Evolutionary conservation across 768 basidiomycete species (phyloP).

Genomic region (Boletus pseudo-olivaceus): DNA sequence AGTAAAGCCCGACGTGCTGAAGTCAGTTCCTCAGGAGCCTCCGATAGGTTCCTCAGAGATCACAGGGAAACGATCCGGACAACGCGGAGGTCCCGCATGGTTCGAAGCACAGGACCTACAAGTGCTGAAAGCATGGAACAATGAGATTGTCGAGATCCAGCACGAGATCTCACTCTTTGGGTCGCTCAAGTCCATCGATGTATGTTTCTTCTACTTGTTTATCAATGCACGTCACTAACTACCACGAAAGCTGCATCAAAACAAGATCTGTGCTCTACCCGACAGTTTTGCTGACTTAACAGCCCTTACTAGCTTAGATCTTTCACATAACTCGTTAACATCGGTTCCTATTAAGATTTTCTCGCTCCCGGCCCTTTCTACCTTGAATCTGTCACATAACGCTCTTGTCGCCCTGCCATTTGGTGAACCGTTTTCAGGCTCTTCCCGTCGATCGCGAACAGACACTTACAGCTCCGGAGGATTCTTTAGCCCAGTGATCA

Average conservation of each 20-base stretch:
- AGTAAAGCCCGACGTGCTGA: constrained; percentile 65
- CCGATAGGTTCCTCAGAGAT: constrained; percentile 38
- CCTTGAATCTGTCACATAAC: constrained; percentile 73
- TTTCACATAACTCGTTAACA: constrained; percentile 69
- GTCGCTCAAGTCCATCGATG: constrained; percentile 75
- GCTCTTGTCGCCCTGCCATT: constrained; percentile 58
- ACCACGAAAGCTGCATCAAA: constrained; percentile 62
- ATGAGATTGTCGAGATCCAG: constrained; percentile 75
- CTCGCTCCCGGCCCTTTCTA: constrained; percentile 62
- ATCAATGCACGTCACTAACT: neutral
- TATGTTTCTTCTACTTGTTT: constrained; percentile 35
- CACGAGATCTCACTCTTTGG: constrained; percentile 83
- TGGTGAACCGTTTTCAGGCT: constrained; percentile 48
- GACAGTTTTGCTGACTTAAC: constrained; percentile 65
- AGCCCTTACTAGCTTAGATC: constrained; percentile 61
- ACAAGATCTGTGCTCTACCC: constrained; percentile 61
- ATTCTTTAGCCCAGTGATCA: constrained; percentile 63
- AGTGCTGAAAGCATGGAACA: constrained; percentile 74
- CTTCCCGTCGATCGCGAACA: constrained; percentile 18
- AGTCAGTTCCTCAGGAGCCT: constrained; percentile 62
- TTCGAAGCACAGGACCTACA: constrained; percentile 79
- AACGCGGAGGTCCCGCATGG: constrained; percentile 57
- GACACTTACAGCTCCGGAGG: constrained; percentile 39
- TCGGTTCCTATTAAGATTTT: constrained; percentile 63
- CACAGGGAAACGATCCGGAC: constrained; percentile 38